phyloP scores from a whole-genome alignment of 2,329 filamentous ascomycete genomes.

The Ophiosphaerella narmari region DNA sequence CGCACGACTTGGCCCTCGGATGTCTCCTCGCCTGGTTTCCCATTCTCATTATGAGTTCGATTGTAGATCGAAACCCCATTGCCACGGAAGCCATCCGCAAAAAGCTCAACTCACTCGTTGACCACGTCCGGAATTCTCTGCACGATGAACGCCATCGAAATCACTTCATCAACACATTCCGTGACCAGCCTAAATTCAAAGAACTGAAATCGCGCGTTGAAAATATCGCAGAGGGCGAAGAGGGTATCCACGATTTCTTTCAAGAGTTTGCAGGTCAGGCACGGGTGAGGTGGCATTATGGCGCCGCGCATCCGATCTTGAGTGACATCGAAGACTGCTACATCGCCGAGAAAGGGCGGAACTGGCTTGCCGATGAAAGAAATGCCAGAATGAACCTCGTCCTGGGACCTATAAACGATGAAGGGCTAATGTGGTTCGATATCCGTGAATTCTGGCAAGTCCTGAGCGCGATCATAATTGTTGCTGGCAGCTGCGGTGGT shows the following conservation, averaged over 20 bases:
- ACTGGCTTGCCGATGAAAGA: constrained; percentile 46
- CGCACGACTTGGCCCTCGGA: constrained; percentile 53
- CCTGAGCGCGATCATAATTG: constrained; percentile 41
- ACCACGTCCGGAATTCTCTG: constrained; percentile 42
- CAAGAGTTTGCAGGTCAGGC: constrained; percentile 46
- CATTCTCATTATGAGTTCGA: constrained; percentile 50
- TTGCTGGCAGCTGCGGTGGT: constrained; percentile 43
- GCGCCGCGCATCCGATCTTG: constrained; percentile 51
- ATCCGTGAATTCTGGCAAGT: constrained; percentile 52
- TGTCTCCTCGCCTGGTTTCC: constrained; percentile 54
- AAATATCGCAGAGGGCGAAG: constrained; percentile 23
- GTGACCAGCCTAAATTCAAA: constrained; percentile 21
- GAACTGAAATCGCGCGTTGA: constrained; percentile 31
- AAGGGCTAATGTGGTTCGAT: constrained; percentile 50
- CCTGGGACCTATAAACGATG: constrained; percentile 39
- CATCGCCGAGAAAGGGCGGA: constrained; percentile 43
- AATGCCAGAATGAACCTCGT: constrained; percentile 44
- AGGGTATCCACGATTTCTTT: constrained; percentile 44
- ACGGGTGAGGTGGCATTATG: constrained; percentile 46
- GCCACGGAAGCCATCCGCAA: constrained; percentile 47
- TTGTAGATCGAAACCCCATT: constrained; percentile 54
- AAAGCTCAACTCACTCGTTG: constrained; percentile 48
- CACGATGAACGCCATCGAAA: constrained; percentile 31
- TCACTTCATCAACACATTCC: constrained; percentile 36
- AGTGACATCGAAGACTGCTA: constrained; percentile 49